A percentile compares a stretch with the other conserved stretches of the same genome.
Evolutionary conservation across 495 filamentous ascomycete species (phyloP).

Genomic region (Poronia punctata): DNA sequence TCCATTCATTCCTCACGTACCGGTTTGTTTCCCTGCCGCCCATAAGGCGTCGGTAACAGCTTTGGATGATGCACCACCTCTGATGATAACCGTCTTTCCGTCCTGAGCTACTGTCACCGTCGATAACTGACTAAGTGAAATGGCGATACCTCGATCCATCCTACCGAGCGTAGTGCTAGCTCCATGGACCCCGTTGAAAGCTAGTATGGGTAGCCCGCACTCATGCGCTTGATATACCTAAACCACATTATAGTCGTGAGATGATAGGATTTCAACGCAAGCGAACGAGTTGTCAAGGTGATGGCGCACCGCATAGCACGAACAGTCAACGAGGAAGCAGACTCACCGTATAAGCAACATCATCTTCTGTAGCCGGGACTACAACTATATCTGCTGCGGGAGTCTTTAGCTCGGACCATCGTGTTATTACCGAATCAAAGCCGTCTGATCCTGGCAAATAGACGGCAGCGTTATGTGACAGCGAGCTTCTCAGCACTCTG

Average conservation of each 20-base stretch:
- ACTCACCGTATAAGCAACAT: conserved; percentile 44
- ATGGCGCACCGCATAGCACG: not conserved
- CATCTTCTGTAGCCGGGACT: conserved; percentile 41
- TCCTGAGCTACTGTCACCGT: conserved; percentile 33
- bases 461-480: conserved; percentile 38
- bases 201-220: conserved; percentile 43
- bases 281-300: not conserved
- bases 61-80: conserved; percentile 40
- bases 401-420: conserved; percentile 35
- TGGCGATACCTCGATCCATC: conserved; percentile 44
- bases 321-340: not conserved
- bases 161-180: conserved; percentile 32
- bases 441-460: conserved; percentile 36
- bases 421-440: conserved; percentile 33
- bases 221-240: conserved; percentile 42
- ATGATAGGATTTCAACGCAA: not conserved
- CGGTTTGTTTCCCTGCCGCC: conserved; percentile 30
- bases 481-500: conserved; percentile 13
- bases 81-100: conserved; percentile 42
- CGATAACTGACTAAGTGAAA: conserved; percentile 36
- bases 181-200: conserved; percentile 43
- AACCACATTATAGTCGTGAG: not conserved
- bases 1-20: conserved; percentile 8
- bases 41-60: conserved; percentile 30
- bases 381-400: conserved; percentile 43